Evolutionary conservation across 306 rosid genomes (phyloP), one percentile per base, ranked within the genome.

Genomic region (Casuarina cunninghamiana): DNA sequence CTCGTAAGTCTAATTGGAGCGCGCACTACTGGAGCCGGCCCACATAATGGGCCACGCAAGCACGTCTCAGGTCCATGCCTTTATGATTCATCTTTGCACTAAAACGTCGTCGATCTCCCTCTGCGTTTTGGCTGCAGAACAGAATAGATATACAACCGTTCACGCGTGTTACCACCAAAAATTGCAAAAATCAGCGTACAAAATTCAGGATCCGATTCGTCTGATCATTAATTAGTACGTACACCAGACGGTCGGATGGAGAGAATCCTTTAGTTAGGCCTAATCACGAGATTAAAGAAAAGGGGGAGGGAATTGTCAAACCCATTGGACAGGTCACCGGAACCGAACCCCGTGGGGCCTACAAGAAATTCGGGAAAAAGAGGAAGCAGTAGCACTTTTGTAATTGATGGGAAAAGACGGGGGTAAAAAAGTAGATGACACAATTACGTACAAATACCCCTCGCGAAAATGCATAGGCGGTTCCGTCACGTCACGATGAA

Each of bases 401-500:
- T 60, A 58, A 82, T 50, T 79, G 19, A 19, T 11, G 10, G 11
- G 7, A 0, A 63, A 51, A 21, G 3, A 16, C 8, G 63, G 48
- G 81, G 84, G 78, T 5, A 49, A 51, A 82, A 15, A 37, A 15
- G 54, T 32, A 51, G 68, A 2, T 9, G 9, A 8, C 32, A 75
- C 11, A 74, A 19, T 21, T 41, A 78, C 16, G 45, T 5, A 13
- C 65, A 16, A 4, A 15, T 12, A 13, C 58, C 55, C 72, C 66
- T 54, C 13, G 4, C 15, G 2, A 15, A 49, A 16, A 54, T 42
- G 66, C 91, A 70, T 84, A 55, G 87, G 79, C 41, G 81, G 75
- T 75, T 85, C 88, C 88, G 83, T 83, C 86, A 76, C 89, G 89
- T 88, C 85, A 80, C 77, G 79, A 81, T 73, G 86, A 62, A 79